Base-by-base conservation (phyloP, 192 early-diverging fungal species). In the Backusella luteola region DNA sequence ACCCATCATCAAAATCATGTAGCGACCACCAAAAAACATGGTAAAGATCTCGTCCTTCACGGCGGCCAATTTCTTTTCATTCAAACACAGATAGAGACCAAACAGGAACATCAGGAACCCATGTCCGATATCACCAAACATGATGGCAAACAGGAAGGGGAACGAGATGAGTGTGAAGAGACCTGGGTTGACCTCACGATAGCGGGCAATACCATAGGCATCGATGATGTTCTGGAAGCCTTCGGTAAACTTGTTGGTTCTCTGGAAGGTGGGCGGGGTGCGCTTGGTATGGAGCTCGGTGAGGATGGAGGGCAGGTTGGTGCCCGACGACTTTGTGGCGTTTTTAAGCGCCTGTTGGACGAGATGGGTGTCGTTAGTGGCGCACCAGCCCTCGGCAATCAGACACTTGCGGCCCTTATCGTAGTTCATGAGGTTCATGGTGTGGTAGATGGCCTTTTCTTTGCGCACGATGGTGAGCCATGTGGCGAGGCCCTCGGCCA, bases 111-210 rank as follows among this genome's bases (percentile, higher is more conserved):
- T 90, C 42, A 99, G 75, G 38, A 96, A 80, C n/a, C 96, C 98
- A 80, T 99, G 98, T 52, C 98, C 98, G 34, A 97, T 89, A 84
- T 99, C 98, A 73, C 98, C 98, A 89, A 99, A 99, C 98, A 99
- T 99, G 74, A 99, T 90, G 53, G 98, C 97, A 85, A 99, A 99
- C 74, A 99, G 82, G 81, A 99, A 99, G 14, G 98, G 98, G 88
- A 99, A 99, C 0, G 95, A 96, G 42, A 98, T 97, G n/a, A 93
- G 79, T 0, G 98, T 98, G 73, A 97, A 99, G 34, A 99, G 87
- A 35, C 96, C 98, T 15, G 98, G 98, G 81, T 99, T 99, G 76
- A 98, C 96, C 85, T 99, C 98, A 74, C 93, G 90, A 80, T 98
- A 98, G 76, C 89, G 90, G 41, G 98, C 95, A 77, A 98, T 90